phyloP scores from a whole-genome alignment of 192 early-diverging fungal genomes.

The Dimargaris verticillata region DNA sequence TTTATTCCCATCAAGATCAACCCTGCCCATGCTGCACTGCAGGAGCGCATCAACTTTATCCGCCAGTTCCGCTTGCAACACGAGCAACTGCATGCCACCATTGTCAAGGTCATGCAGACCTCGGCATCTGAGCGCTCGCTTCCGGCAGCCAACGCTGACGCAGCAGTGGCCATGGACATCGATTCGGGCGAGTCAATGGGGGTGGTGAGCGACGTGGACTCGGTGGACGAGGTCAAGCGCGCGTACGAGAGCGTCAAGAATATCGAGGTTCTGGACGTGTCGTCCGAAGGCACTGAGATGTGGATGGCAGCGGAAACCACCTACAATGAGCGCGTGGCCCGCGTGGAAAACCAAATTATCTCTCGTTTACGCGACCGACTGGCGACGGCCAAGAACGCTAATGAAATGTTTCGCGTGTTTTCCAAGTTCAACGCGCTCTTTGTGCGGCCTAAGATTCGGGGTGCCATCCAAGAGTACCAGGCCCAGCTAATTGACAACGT shows the following conservation, averaged over 20 bases:
- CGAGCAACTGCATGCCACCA: constrained; percentile 93
- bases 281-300: constrained; percentile 76
- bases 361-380: constrained; percentile 79
- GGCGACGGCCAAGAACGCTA: constrained; percentile 88
- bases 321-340: constrained; percentile 88
- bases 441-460: constrained; percentile 97
- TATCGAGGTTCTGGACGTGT: constrained; percentile 90
- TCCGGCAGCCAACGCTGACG: constrained; percentile 2
- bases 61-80: constrained; percentile 88
- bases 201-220: constrained; percentile 44
- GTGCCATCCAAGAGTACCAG: constrained; percentile 99
- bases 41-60: constrained; percentile 85
- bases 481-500: constrained; percentile 92
- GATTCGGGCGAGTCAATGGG: constrained; percentile 31
- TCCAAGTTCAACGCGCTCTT: constrained; percentile 99
- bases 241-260: constrained; percentile 87
- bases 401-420: constrained; percentile 99
- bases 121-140: constrained; percentile 10
- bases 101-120: constrained; percentile 77
- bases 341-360: constrained; percentile 98
- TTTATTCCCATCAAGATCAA: constrained; percentile 91
- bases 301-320: constrained; percentile 80
- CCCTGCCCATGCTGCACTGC: constrained; percentile 75
- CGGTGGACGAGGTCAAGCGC: constrained; percentile 71
- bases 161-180: constrained; percentile 19